Percentiles rank a stretch among this genome's conserved stretches.
Conservation (phyloP, 2,329 filamentous ascomycete genomes). For the Chaetomium sp. region DNA sequence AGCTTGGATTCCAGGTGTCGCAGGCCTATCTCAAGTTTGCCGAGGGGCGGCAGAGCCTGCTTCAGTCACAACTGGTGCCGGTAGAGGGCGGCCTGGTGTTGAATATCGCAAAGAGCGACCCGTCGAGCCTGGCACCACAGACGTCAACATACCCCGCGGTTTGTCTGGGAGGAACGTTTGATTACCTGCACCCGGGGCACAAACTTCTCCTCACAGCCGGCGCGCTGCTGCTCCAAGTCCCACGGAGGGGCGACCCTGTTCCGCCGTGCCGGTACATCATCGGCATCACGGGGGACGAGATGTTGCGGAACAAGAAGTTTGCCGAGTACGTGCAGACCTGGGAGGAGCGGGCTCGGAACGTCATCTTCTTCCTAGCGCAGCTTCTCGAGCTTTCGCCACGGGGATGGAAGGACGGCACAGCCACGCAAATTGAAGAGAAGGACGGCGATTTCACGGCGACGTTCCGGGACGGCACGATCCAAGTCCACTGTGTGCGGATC, state of each 20-base stretch:
- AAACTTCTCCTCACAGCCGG: constrained; percentile 94
- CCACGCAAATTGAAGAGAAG: constrained; percentile 41
- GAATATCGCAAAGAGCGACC: constrained; percentile 35
- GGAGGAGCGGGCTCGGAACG: constrained; percentile 69
- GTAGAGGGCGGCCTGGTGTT: constrained; percentile 58
- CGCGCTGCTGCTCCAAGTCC: constrained; percentile 66
- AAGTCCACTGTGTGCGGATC: constrained; percentile 80
- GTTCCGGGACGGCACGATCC: constrained; percentile 62
- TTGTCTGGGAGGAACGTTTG: constrained; percentile 90
- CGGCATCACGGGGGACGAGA: constrained; percentile 84
- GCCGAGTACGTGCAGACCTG: constrained; percentile 79
- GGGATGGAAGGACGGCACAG: constrained; percentile 49
- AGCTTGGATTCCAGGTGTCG: constrained; percentile 63
- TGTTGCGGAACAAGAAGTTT: constrained; percentile 88
- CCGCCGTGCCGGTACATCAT: constrained; percentile 66
- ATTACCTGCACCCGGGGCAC: constrained; percentile 92
- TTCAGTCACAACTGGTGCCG: constrained; percentile 53
- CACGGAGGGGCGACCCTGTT: constrained; percentile 40
- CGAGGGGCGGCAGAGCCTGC: constrained; percentile 51
- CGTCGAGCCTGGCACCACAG: constrained; percentile 29
- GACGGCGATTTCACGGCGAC: constrained; percentile 54
- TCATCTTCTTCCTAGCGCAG: constrained; percentile 72
- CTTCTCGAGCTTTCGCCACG: constrained; percentile 51
- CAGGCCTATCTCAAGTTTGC: constrained; percentile 50
- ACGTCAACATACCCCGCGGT: constrained; percentile 59